Evolutionary conservation across 305 asterid genomes (phyloP).

Genomic region (Fraxinus paxiana): DNA sequence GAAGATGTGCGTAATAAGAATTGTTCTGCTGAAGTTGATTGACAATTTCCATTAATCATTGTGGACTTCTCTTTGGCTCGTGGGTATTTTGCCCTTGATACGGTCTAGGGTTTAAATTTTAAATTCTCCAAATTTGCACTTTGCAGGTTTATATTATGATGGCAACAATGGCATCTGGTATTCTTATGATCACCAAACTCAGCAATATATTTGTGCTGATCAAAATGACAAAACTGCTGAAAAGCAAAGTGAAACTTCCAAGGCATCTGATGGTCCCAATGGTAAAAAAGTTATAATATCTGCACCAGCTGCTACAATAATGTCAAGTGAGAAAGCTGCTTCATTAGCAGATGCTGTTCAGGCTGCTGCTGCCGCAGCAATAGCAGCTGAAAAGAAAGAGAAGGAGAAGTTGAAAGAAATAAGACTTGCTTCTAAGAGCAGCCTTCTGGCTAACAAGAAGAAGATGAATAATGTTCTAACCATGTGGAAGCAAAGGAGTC

Average conservation of each 20-base stretch:
- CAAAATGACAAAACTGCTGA: constrained; percentile 66
- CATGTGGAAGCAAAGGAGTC: constrained; percentile 98
- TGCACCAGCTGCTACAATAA: constrained; percentile 86
- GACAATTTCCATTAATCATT: neutral
- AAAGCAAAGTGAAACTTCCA: constrained; percentile 51
- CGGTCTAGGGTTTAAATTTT: constrained; percentile 14
- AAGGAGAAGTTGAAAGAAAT: constrained; percentile 85
- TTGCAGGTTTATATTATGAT: constrained; percentile 82
- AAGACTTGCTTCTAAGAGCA: constrained; percentile 84
- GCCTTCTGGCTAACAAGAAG: constrained; percentile 90
- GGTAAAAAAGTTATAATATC: constrained; percentile 75
- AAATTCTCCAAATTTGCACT: constrained; percentile 12
- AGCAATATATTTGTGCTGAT: constrained; percentile 68
- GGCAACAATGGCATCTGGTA: constrained; percentile 95
- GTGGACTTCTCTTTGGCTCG: neutral
- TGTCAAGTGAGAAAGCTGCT: constrained; percentile 66
- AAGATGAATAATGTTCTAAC: constrained; percentile 91
- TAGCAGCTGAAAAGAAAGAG: constrained; percentile 97
- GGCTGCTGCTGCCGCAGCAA: constrained; percentile 98
- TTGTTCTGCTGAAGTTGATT: neutral
- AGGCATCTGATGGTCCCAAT: constrained; percentile 50
- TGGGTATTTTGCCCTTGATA: neutral
- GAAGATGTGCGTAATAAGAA: neutral
- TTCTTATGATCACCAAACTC: constrained; percentile 74
- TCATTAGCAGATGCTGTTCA: constrained; percentile 91